Evolutionary conservation across 2,329 filamentous ascomycete genomes (phyloP).

Genomic region (Alternaria incomplexa): DNA sequence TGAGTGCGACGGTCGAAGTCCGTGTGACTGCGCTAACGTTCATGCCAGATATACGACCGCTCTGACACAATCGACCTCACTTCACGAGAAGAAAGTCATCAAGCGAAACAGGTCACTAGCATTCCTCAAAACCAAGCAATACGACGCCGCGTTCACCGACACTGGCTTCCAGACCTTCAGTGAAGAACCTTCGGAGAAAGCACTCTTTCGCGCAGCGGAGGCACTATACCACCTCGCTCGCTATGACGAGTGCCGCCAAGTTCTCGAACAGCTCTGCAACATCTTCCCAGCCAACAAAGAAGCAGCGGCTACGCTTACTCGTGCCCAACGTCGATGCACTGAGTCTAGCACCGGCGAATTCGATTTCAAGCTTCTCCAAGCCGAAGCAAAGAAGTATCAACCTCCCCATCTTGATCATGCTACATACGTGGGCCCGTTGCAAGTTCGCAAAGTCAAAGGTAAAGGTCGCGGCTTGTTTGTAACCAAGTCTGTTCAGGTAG

Average conservation of each 20-base stretch:
- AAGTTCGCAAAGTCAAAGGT: slow-evolving; percentile 47
- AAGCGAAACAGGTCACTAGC: slow-evolving; percentile 48
- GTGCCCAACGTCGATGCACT: slow-evolving; percentile 20
- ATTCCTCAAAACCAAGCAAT: slow-evolving; percentile 41
- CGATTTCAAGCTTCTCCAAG: slow-evolving; percentile 38
- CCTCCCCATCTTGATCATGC: slow-evolving; percentile 55
- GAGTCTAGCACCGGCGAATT: slow-evolving; percentile 52
- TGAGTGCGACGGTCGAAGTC: too few relatives aligned
- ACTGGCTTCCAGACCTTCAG: slow-evolving; percentile 21
- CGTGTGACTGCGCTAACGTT: too few relatives aligned
- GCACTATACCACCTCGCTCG: slow-evolving; percentile 53
- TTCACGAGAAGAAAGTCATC: slow-evolving; percentile 39
- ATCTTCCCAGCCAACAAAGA: slow-evolving; percentile 41
- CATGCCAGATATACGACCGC: slow-evolving; percentile 47
- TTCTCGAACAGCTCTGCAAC: slow-evolving; percentile 37
- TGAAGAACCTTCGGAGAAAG: slow-evolving; percentile 46
- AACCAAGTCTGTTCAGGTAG: slow-evolving; percentile 49
- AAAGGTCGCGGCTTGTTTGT: slow-evolving; percentile 60
- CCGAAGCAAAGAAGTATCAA: slow-evolving; percentile 48
- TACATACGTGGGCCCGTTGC: slow-evolving; percentile 53
- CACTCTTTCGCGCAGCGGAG: slow-evolving; percentile 52
- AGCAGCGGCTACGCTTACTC: slow-evolving; percentile 25
- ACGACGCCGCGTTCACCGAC: slow-evolving; percentile 47
- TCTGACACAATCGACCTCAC: slow-evolving; percentile 17
- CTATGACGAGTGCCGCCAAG: slow-evolving; percentile 47